A percentile compares a stretch with the other conserved stretches of the same genome.
phyloP scores from a whole-genome alignment of 768 basidiomycete genomes.

The Pholiota molesta region DNA sequence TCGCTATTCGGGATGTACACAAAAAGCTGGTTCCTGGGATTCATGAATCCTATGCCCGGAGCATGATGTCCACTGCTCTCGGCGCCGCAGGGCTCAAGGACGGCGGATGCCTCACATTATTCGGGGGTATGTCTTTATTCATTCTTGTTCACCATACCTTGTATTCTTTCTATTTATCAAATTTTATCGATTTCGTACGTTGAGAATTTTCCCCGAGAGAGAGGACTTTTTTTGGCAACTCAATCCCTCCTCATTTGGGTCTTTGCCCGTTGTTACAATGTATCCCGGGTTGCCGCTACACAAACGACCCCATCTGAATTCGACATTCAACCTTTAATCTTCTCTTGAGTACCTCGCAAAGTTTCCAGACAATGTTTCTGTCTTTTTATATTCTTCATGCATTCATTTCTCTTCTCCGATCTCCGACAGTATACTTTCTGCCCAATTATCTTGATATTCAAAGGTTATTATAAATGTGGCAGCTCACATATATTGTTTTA shows the following conservation, averaged over 20 bases:
- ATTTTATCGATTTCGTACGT: neutral
- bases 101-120: constrained; percentile 68
- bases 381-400: neutral
- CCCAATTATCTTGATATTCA: neutral
- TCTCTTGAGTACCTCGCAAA: neutral
- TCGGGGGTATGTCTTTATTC: constrained; percentile 61
- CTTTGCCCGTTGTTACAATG: too few relatives aligned
- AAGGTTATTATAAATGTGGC: neutral
- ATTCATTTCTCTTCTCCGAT: neutral
- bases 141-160: constrained; percentile 1
- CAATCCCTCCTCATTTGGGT: too few relatives aligned
- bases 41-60: constrained; percentile 68
- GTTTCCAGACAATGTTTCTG: neutral
- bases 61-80: constrained; percentile 61
- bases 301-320: too few relatives aligned
- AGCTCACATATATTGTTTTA: neutral
- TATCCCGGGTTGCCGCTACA: too few relatives aligned
- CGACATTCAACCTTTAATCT: neutral
- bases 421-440: neutral
- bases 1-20: constrained; percentile 70
- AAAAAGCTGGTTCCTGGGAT: constrained; percentile 69
- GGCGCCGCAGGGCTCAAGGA: constrained; percentile 57
- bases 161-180: constrained; percentile 2
- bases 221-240: too few relatives aligned
- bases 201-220: neutral